A percentile compares a stretch with the other conserved stretches of the same genome.
Conservation (phyloP, 2,329 filamentous ascomycete genomes). For the Diaporthe eres region DNA sequence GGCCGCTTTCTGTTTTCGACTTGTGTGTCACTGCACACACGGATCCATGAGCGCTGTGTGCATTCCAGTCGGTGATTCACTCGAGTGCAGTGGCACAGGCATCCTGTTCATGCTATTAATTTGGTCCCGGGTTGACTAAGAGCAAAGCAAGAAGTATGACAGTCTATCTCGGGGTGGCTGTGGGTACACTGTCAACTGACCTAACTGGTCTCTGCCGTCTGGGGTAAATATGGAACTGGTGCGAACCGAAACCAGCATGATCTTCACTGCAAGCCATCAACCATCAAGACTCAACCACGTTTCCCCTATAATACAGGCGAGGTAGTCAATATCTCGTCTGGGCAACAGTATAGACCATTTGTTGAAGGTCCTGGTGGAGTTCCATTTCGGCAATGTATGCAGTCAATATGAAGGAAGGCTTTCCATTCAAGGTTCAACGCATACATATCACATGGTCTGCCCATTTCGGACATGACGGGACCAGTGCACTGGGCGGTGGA, state of each 20-base stretch:
- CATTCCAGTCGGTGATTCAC: background rate
- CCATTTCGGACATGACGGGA: background rate
- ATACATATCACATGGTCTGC: background rate
- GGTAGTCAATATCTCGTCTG: background rate
- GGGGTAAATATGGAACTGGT: slow-evolving; percentile 27
- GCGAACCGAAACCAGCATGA: slow-evolving; percentile 22
- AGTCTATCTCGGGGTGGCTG: background rate
- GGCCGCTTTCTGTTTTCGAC: slow-evolving; percentile 9
- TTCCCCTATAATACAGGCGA: background rate
- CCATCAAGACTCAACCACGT: background rate
- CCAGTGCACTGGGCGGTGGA: background rate
- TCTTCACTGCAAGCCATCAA: slow-evolving; percentile 22
- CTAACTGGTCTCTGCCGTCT: slow-evolving; percentile 8
- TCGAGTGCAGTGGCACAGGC: background rate
- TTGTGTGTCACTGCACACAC: background rate
- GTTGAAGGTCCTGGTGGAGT: background rate
- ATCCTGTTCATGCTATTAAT: background rate
- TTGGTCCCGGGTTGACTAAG: too few relatives aligned
- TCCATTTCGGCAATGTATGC: background rate
- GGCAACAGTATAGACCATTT: background rate
- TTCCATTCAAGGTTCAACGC: background rate
- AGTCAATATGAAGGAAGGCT: background rate
- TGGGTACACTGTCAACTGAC: slow-evolving; percentile 1
- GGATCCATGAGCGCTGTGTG: background rate
- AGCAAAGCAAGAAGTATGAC: background rate